Percentiles rank a stretch among this genome's conserved stretches.
Evolutionary conservation across 2,329 filamentous ascomycete species (phyloP).

Genomic region (Colletotrichum sublineola): DNA sequence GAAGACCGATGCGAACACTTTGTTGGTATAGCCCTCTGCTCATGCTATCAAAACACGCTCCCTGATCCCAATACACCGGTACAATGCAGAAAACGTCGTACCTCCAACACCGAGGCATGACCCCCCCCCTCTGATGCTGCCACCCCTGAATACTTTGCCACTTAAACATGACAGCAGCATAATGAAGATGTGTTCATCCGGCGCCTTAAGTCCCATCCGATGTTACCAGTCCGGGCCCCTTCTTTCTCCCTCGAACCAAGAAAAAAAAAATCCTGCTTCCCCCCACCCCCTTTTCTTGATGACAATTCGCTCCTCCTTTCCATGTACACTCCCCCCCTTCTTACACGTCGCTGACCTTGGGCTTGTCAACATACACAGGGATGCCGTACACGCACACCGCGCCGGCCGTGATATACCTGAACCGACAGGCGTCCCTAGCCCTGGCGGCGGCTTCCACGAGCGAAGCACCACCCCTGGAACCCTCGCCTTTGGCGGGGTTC

Average conservation of each 20-base stretch:
- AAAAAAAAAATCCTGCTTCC: background rate
- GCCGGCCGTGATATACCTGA: constrained; percentile 93
- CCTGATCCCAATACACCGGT: background rate
- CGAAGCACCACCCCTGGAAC: constrained; percentile 58
- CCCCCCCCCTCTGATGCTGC: background rate
- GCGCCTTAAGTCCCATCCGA: constrained; percentile 11
- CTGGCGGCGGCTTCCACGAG: constrained; percentile 85
- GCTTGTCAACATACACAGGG: constrained; percentile 80
- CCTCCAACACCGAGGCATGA: background rate
- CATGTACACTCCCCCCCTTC: background rate
- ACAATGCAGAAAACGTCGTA: background rate
- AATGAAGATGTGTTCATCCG: background rate
- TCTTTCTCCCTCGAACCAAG: background rate
- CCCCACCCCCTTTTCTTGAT: constrained; percentile 24
- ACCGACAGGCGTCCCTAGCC: constrained; percentile 83
- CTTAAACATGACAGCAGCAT: background rate
- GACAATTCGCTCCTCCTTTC: constrained; percentile 19
- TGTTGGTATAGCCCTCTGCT: background rate
- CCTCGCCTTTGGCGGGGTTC: constrained; percentile 46
- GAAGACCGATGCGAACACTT: background rate
- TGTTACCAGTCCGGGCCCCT: background rate
- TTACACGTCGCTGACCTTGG: constrained; percentile 28
- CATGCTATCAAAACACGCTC: background rate
- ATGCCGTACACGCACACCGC: constrained; percentile 96
- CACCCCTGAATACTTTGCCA: background rate